phyloP scores from a whole-genome alignment of 2,329 filamentous ascomycete species.

The Fusarium bulbicola region DNA sequence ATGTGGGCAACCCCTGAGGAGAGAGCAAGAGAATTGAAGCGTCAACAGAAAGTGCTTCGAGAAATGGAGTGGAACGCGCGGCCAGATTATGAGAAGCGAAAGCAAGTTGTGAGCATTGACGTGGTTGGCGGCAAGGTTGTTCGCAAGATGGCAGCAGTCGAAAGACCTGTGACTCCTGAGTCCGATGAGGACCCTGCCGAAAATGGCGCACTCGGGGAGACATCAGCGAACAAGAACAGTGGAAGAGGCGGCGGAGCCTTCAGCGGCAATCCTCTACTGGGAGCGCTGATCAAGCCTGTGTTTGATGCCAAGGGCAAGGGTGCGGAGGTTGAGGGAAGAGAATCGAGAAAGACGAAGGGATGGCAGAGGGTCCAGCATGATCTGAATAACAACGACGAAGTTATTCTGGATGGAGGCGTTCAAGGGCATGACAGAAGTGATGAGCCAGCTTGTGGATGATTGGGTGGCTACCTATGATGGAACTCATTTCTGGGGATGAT shows the following conservation, averaged over 20 bases:
- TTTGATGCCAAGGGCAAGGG: slow-evolving; percentile 64
- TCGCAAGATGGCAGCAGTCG: slow-evolving; percentile 72
- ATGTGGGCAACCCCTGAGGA: slow-evolving; percentile 89
- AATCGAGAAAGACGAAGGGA: slow-evolving; percentile 54
- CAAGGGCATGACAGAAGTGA: slow-evolving; percentile 53
- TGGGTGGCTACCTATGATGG: neutral
- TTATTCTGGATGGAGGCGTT: slow-evolving; percentile 67
- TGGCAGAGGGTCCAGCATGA: slow-evolving; percentile 72
- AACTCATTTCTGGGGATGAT: neutral
- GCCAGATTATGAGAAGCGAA: slow-evolving; percentile 89
- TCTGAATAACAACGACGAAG: slow-evolving; percentile 64
- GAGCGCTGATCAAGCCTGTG: slow-evolving; percentile 71
- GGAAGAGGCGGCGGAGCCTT: slow-evolving; percentile 65
- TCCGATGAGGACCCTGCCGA: slow-evolving; percentile 50
- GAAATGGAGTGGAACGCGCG: slow-evolving; percentile 88
- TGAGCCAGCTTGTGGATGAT: slow-evolving; percentile 52
- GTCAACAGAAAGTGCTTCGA: slow-evolving; percentile 82
- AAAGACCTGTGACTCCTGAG: slow-evolving; percentile 65
- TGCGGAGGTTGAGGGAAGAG: slow-evolving; percentile 48
- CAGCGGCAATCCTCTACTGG: slow-evolving; percentile 73
- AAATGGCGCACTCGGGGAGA: slow-evolving; percentile 47
- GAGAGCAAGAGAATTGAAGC: slow-evolving; percentile 82
- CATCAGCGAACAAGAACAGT: slow-evolving; percentile 45
- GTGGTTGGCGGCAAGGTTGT: slow-evolving; percentile 81
- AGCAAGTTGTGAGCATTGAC: slow-evolving; percentile 86